A percentile compares a stretch with the other conserved stretches of the same genome.
These are phyloP conservation scores for Wickerhamomyces bovis DNA, from an alignment of 805 yeast species.

Conservation along the genomic window DNA sequence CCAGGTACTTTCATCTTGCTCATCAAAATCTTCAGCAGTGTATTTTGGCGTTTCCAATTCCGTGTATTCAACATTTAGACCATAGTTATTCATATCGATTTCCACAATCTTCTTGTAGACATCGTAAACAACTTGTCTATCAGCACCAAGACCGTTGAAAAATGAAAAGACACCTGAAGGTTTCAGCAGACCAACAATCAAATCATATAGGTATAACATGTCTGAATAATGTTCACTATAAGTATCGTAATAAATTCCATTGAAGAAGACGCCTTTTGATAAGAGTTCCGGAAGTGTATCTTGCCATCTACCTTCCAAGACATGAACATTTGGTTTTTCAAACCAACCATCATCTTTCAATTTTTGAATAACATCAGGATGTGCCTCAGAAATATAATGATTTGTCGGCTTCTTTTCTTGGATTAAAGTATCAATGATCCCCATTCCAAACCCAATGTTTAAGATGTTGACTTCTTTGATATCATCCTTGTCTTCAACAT, in stretches of 20 bases:
- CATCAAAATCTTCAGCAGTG: constrained; percentile 30
- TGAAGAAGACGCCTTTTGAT: constrained; percentile 64
- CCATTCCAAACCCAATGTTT: constrained; percentile 96
- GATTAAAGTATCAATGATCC: constrained; percentile 81
- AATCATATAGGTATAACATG: constrained; percentile 80
- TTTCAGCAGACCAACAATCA: constrained; percentile 73
- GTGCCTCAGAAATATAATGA: constrained; percentile 92
- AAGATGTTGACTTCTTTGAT: constrained; percentile 47
- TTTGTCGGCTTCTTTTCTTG: constrained; percentile 49
- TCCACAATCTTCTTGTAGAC: constrained; percentile 82
- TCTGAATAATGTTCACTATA: constrained; percentile 88
- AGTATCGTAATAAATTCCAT: constrained; percentile 92
- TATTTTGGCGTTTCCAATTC: constrained; percentile 41
- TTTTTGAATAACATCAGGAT: constrained; percentile 78
- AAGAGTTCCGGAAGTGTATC: constrained; percentile 64
- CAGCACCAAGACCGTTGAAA: constrained; percentile 88
- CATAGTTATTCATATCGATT: constrained; percentile 73
- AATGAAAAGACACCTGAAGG: constrained; percentile 84
- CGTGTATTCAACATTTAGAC: constrained; percentile 56
- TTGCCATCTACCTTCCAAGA: constrained; percentile 92
- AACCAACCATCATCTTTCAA: constrained; percentile 78
- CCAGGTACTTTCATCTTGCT: constrained; percentile 45
- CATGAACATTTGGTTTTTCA: constrained; percentile 60
- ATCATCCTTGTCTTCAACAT: constrained; percentile 22
- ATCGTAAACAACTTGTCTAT: constrained; percentile 66